These are phyloP conservation scores for Picochlorum sp. DNA, from an alignment of 139 green algal genomes.

Conservation along the genomic window DNA sequence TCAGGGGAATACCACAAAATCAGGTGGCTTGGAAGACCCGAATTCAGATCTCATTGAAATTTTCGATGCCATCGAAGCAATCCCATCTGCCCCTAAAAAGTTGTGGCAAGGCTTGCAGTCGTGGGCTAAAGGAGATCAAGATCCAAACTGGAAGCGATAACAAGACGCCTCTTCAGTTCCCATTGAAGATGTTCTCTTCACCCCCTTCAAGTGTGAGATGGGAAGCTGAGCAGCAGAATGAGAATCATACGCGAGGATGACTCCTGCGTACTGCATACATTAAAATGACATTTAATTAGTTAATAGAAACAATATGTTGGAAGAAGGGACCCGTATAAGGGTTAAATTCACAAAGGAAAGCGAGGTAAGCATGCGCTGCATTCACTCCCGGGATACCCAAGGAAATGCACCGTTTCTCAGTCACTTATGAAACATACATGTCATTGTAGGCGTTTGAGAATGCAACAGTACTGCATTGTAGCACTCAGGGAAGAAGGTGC, in stretches of 20 bases:
- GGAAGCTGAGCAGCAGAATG: no score
- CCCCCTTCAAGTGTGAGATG: background rate
- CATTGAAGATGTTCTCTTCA: background rate
- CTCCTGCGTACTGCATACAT: no score
- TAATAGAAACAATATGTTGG: background rate
- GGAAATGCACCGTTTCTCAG: no score
- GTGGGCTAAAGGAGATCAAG: slow-evolving; percentile 22
- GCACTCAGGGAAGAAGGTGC: background rate
- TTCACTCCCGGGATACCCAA: no score
- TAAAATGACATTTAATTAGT: background rate
- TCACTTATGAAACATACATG: no score
- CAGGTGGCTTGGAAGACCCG: slow-evolving; percentile 60
- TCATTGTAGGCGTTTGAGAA: no score
- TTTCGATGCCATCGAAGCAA: slow-evolving; percentile 76
- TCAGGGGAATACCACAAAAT: slow-evolving; percentile 95
- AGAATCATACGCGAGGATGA: no score
- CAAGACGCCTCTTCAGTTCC: background rate
- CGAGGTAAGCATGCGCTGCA: no score
- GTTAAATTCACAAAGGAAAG: slow-evolving; percentile 5
- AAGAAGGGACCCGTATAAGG: background rate
- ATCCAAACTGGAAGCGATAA: slow-evolving; percentile 18
- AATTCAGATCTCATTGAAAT: slow-evolving; percentile 90
- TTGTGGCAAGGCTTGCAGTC: slow-evolving; percentile 31
- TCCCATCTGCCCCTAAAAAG: slow-evolving; percentile 55
- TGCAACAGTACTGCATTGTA: background rate